Evolutionary conservation across 768 basidiomycete species (phyloP), one percentile per base, ranked within the genome.

Genomic region (Mycena albidolilacea): DNA sequence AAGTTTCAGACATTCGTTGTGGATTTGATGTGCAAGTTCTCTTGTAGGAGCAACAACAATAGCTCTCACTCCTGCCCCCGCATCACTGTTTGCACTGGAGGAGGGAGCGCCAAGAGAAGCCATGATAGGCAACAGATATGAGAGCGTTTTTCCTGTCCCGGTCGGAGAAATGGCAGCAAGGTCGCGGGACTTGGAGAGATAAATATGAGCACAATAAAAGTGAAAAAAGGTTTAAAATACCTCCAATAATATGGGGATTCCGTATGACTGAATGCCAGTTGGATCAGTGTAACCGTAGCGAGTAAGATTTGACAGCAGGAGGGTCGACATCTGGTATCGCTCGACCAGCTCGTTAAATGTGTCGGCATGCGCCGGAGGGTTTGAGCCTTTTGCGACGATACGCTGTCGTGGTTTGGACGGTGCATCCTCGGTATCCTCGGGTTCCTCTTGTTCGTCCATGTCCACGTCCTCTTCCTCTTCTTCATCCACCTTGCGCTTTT

Each of bases 81-180:
- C 74, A 19, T 87, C 82, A 37, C 75, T 73, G 66, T 87, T 86
- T 46, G 84, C 79, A 68, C 85, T 87, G 39, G 90, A 83, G 10
- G 86, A 80, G 7, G 95, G 95, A 5, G 86, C 81, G 15, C 82
- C 83, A 7, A 96, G 82, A 19, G 85, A 81, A 12, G 90, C 84
- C 70, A 99, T 88, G 30, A 96, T 86, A 0, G 98, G 97, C 17
- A 98, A 83, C 15, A 98, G 86, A 82, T 98, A 99, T 0, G 97
- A 90, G 7, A 98, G 86, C 0, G 98, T 99, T 85, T 99, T 99
- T 71, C 98, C 98, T 11, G 95, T 97, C 62, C 98, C 98, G 7
- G 98, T 99, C 0, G 98, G 98, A 0, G 98, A 98, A 21, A 99
- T 94, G 38, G 97, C 97, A 65, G 95, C 92, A 30, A 98, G 86